Conservation (phyloP, 768 basidiomycete genomes). For the Lactarius evosmus region DNA sequence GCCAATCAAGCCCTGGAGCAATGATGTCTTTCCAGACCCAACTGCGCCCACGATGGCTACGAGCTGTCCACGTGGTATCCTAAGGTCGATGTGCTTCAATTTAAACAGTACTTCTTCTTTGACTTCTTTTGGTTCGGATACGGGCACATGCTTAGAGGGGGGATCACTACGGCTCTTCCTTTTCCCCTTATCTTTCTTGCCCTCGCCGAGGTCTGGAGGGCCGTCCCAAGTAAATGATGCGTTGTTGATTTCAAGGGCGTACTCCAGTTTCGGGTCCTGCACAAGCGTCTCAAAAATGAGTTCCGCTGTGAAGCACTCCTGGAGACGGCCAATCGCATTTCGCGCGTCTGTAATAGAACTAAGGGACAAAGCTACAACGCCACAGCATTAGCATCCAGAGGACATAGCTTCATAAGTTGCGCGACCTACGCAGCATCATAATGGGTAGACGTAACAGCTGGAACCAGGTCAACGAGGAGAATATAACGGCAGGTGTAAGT, state of each 20-base stretch:
- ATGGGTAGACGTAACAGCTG: conserved; percentile 78
- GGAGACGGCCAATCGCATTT: conserved; percentile 74
- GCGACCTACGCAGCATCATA: conserved; percentile 56
- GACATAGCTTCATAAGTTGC: neutral
- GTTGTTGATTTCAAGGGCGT: conserved; percentile 62
- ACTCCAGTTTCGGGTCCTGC: conserved; percentile 52
- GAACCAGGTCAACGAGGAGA: conserved; percentile 84
- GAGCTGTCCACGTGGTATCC: conserved; percentile 71
- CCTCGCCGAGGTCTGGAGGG: conserved; percentile 48
- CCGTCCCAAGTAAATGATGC: conserved; percentile 89
- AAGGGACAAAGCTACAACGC: conserved; percentile 56
- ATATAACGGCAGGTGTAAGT: conserved; percentile 69
- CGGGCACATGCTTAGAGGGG: conserved; percentile 12
- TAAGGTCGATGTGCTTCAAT: conserved; percentile 59
- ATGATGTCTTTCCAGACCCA: conserved; percentile 65
- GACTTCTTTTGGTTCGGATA: conserved; percentile 32
- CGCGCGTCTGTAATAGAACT: conserved; percentile 80
- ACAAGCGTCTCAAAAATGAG: conserved; percentile 55
- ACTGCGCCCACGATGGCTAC: conserved; percentile 82
- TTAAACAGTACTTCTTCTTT: conserved; percentile 52
- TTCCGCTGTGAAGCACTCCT: conserved; percentile 83
- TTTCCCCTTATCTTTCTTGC: conserved; percentile 29
- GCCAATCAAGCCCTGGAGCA: conserved; percentile 72
- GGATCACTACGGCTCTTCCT: conserved; percentile 13
- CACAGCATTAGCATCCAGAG: neutral